Percentiles rank a stretch among this genome's conserved stretches.
These are phyloP conservation scores for Leccinum fallax DNA, from an alignment of 1,284 basidiomycete species.

Conservation along the genomic window DNA sequence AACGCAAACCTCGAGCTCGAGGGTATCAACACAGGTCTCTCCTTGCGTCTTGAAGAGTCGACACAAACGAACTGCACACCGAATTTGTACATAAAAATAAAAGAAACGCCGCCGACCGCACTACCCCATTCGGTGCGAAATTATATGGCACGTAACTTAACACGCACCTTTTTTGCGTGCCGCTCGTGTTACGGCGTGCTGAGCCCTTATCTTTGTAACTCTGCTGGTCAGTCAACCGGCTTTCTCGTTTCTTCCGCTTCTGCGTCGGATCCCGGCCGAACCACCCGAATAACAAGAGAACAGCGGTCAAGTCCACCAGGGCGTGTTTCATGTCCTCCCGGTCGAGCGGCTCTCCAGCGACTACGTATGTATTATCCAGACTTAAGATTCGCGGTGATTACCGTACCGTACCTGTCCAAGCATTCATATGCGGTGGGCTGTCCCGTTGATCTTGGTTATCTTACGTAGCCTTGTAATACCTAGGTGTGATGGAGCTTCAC, in stretches of 20 bases:
- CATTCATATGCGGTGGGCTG: neutral
- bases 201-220: neutral
- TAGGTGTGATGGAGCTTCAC: neutral
- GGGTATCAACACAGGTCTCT: neutral
- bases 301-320: neutral
- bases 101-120: neutral
- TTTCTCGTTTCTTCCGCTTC: neutral
- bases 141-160: neutral
- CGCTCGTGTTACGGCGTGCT: neutral
- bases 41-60: neutral
- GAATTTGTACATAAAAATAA: neutral
- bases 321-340: slow-evolving; percentile 23
- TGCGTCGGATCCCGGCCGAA: neutral
- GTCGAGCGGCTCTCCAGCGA: no score
- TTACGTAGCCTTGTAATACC: neutral
- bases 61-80: neutral
- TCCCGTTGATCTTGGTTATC: neutral
- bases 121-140: neutral
- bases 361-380: neutral
- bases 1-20: neutral
- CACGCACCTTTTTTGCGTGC: neutral
- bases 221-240: neutral
- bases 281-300: neutral
- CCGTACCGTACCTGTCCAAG: neutral
- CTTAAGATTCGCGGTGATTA: neutral